Evolutionary conservation across 208 protist genomes (phyloP), one percentile per base, ranked within the genome.

Genomic region (Borovskyia barvae): DNA sequence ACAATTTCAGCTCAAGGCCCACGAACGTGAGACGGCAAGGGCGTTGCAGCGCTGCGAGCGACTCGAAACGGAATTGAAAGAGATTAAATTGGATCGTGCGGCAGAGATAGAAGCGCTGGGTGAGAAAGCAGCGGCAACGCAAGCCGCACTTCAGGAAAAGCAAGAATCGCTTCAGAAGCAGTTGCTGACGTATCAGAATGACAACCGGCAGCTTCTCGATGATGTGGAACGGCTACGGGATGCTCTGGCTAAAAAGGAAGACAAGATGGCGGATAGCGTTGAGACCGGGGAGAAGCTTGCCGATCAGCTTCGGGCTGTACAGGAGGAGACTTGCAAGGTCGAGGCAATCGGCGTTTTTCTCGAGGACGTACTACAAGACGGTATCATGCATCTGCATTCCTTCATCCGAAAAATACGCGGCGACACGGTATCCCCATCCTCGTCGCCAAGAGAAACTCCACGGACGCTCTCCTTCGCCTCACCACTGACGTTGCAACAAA

Each of bases 321-420:
- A 72, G 19, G 55, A 26, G 17, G 57, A 42, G 14, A 50, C 54
- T 45, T 55, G 52, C 48, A 28, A 24, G 17, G 69, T 48, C 65
- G 50, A 60, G 35, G 64, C 70, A 15, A 47, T 82, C 7, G 52
- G 62, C 25, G 51, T 72, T 2, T 84, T 85, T 29, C 62, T 85
- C 22, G 60, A 65, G 15, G 70, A 85, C 52, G 33, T 77, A 22
- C 46, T 80, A 24, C 73, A 69, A 3, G 73, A 85, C 45, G 55
- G 45, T 11, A 53, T 77, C 11, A 50, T 41, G 11, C 64, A 69
- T 19, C 51, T 80, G 32, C 54, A 62, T 24, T 33, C 29, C n/a
- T 42, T 80, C 17, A 72, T 48, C 28, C 36, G 56, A 20, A n/a
- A n/a, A n/a, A n/a, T n/a, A n/a, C n/a, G n/a, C 37, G 52, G 35